phyloP scores from a whole-genome alignment of 176 grass and related monocot genomes.

The Oryza nivara region DNA sequence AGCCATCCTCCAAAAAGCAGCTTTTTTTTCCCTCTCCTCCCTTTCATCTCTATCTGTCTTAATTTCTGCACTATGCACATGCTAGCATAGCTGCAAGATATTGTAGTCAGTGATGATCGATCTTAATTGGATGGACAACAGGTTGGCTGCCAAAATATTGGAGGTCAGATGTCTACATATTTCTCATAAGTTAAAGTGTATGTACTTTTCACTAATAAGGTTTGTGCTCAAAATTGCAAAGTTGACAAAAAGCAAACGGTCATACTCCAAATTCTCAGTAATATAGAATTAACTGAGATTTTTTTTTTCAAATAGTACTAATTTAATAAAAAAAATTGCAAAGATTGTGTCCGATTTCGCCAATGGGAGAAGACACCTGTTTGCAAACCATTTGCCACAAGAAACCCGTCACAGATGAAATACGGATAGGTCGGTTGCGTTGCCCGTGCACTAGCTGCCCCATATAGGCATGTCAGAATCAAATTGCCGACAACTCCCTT shows the following conservation, averaged over 20 bases:
- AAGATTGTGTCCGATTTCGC: background rate
- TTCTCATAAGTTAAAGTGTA: background rate
- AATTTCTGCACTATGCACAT: background rate
- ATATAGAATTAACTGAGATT: background rate
- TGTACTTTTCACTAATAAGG: background rate
- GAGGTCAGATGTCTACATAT: background rate
- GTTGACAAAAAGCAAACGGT: background rate
- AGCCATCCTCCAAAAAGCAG: slow-evolving; percentile 31
- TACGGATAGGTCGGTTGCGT: background rate
- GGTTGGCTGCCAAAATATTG: background rate
- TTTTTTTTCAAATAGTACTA: background rate
- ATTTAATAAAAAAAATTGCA: background rate
- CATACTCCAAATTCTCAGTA: background rate
- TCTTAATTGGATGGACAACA: background rate
- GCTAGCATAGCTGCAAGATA: background rate
- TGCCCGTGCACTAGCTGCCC: no score
- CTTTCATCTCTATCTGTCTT: no score
- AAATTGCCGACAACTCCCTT: no score
- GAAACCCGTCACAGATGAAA: background rate
- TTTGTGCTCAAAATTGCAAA: background rate
- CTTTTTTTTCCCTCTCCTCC: background rate
- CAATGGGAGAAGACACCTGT: background rate
- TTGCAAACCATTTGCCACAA: background rate
- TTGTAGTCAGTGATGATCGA: background rate
- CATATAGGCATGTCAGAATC: no score